Percentiles rank a stretch among this genome's conserved stretches.
phyloP scores from a whole-genome alignment of 2,329 filamentous ascomycete species.

The Trichophyton rubrum region DNA sequence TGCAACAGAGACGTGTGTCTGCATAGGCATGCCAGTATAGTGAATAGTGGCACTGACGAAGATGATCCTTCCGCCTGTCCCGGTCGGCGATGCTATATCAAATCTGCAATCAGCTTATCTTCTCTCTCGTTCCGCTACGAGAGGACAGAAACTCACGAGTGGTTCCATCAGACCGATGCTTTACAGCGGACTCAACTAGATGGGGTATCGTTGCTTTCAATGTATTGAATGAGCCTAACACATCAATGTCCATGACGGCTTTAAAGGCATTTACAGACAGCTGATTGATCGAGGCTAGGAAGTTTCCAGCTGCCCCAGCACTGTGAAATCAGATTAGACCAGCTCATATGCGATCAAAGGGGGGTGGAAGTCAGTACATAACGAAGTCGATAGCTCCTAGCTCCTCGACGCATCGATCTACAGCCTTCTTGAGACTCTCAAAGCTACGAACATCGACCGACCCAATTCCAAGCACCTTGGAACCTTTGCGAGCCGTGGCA shows the following conservation, averaged over 20 bases:
- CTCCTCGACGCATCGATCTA: constrained; percentile 66
- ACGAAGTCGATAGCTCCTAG: constrained; percentile 84
- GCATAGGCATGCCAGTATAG: constrained; percentile 73
- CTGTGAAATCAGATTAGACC: constrained; percentile 31
- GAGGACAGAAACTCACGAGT: constrained; percentile 25
- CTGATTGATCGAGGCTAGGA: constrained; percentile 70
- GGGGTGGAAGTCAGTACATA: constrained; percentile 49
- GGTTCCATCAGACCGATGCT: constrained; percentile 48
- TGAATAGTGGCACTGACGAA: constrained; percentile 87
- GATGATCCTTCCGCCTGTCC: constrained; percentile 70
- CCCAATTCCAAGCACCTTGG: constrained; percentile 78
- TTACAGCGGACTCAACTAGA: constrained; percentile 59
- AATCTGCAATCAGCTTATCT: constrained; percentile 12
- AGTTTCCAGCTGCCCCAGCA: constrained; percentile 91
- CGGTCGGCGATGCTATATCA: constrained; percentile 29
- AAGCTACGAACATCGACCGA: constrained; percentile 60
- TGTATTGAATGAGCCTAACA: constrained; percentile 86
- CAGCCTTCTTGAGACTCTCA: constrained; percentile 57
- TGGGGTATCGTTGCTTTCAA: constrained; percentile 82
- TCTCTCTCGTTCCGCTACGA: no score
- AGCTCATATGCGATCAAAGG: not conserved
- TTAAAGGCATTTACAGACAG: constrained; percentile 86
- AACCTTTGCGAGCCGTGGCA: constrained; percentile 60
- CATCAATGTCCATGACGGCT: constrained; percentile 90
- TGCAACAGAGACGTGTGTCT: constrained; percentile 80